A percentile compares a stretch with the other conserved stretches of the same genome.
Conservation (phyloP, 2,329 filamentous ascomycete genomes). For the Exophiala mesophila region DNA sequence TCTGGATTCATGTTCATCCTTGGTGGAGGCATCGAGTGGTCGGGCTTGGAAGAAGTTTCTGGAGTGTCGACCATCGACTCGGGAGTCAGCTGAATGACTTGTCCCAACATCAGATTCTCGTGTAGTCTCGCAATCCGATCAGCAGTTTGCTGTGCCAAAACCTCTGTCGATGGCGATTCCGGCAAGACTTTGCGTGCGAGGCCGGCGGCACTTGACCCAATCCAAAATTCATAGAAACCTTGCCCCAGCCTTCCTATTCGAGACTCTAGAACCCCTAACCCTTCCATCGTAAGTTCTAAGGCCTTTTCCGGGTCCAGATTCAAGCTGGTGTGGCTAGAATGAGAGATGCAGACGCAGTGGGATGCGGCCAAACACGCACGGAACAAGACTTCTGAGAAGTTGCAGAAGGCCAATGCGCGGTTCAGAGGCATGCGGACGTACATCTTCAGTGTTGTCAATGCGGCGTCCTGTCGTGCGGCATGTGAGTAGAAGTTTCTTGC, state of each 20-base stretch:
- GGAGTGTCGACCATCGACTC: constrained; percentile 12
- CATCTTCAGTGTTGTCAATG: constrained; percentile 15
- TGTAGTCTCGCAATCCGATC: constrained; percentile 18
- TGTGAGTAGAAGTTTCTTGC: constrained; percentile 28
- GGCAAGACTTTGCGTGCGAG: constrained; percentile 29
- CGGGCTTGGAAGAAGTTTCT: constrained; percentile 12
- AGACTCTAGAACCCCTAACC: constrained; percentile 32
- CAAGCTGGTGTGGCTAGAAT: constrained; percentile 2
- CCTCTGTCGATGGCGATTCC: constrained; percentile 19
- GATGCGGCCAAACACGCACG: constrained; percentile 16
- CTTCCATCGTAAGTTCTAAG: constrained; percentile 24
- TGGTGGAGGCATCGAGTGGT: constrained; percentile 12
- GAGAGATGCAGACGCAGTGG: constrained; percentile 10
- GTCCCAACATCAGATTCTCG: constrained; percentile 13
- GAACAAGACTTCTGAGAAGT: constrained; percentile 16
- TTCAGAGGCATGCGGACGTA: constrained; percentile 14
- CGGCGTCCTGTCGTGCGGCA: constrained; percentile 25
- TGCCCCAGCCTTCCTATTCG: constrained; percentile 32
- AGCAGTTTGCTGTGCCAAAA: constrained; percentile 27
- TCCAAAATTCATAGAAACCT: constrained; percentile 35
- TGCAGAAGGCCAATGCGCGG: constrained; percentile 8
- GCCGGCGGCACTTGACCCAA: constrained; percentile 31
- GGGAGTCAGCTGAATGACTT: constrained; percentile 2
- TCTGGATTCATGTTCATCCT: constrained; percentile 4
- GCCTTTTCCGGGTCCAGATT: constrained; percentile 10